Base-by-base conservation (phyloP, 2,329 filamentous ascomycete species). In the Clarireedia monteithiana region DNA sequence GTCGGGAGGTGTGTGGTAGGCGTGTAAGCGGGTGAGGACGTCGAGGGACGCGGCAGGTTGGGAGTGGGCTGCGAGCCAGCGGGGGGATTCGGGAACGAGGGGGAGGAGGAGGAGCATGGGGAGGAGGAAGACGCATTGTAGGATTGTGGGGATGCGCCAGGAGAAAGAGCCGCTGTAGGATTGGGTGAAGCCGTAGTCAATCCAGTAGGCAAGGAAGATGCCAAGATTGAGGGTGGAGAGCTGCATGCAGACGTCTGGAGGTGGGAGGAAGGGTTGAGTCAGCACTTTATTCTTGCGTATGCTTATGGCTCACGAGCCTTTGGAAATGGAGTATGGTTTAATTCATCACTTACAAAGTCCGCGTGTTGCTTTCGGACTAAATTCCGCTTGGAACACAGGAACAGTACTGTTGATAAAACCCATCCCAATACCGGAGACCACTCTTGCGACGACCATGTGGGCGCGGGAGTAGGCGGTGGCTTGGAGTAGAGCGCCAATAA, bases 141-240 rank as follows among this genome's bases (percentile, higher is more conserved):
- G 76, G 3, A 75, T 77, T n/a, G 83, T 71, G 1, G 83, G 83
- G 64, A 85, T 82, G 3, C 82, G 74, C 83, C 82, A 81, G 0
- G 74, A 68, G 39, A 76, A 72, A n/a, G 49, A 72, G 68, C 2
- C 66, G 74, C 6, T 57, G 36, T 75, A 73, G 57, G 77, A 79
- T 12, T 78, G 80, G 4, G 76, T 77, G 58, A 81, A 72, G 26
- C 77, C 81, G 36, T 80, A 76, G 60, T 83, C 80, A 56, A 84
- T 74, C 81, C 81, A 84, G 67, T 83, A 83, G 0, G 76, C 79
- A 34, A 83, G 72, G 66, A 78, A 79, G 67, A 82, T 78, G 30
- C 80, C 80, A 26, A 83, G 4, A 74, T 76, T 78, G 17, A 78
- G 69, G 1, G 74, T 76, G 0, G 74, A 74, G 4, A 78, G 64